These are phyloP conservation scores for Lenwebbia sp. DNA, from an alignment of 345 rosid genomes.

Conservation along the genomic window DNA sequence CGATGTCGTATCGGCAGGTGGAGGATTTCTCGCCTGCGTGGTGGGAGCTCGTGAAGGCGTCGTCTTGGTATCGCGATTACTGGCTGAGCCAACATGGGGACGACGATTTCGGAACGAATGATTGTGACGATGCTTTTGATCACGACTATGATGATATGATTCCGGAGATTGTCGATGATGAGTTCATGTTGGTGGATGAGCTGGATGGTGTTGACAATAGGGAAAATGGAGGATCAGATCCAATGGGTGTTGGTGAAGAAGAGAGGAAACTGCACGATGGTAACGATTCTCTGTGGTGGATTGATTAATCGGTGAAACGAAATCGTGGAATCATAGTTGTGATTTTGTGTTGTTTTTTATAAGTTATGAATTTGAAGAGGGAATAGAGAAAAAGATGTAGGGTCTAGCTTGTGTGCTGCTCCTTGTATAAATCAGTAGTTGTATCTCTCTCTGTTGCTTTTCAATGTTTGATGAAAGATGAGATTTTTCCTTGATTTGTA, in stretches of 20 bases:
- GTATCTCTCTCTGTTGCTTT: not conserved
- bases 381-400: not conserved
- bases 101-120: not conserved
- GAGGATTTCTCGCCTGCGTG: slow-evolving; percentile 3
- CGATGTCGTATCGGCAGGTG: not conserved
- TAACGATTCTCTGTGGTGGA: not conserved
- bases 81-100: not conserved
- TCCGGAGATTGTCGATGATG: not conserved
- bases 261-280: not conserved
- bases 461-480: not conserved
- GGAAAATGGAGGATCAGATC: not conserved
- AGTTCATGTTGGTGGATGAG: not conserved
- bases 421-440: not conserved
- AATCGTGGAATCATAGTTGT: not conserved
- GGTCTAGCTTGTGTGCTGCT: not conserved
- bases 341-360: not conserved
- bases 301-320: not conserved
- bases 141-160: not conserved
- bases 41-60: not conserved
- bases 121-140: not conserved
- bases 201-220: not conserved
- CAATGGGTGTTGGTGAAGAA: not conserved
- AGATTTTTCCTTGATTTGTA: not conserved
- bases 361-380: not conserved
- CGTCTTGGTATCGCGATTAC: not conserved